Evolutionary conservation across 2,329 filamentous ascomycete species (phyloP).

Genomic region (Furcasterigmium sp.): DNA sequence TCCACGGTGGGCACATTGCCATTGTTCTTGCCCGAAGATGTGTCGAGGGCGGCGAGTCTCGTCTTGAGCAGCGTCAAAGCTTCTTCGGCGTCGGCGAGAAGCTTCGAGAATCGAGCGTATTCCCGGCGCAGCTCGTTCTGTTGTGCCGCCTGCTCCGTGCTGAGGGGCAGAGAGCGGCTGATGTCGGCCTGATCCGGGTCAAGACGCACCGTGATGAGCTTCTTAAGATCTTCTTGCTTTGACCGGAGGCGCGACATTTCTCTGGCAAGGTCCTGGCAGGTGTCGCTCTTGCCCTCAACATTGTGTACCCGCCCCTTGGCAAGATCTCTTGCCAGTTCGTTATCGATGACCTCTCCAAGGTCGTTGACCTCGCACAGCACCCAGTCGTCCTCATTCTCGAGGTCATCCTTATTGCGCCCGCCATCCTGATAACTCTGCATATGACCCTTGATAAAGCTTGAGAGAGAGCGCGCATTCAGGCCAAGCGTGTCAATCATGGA

Average conservation of each 20-base stretch:
- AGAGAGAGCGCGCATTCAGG: slow-evolving; percentile 69
- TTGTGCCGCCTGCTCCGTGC: slow-evolving; percentile 75
- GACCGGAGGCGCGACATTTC: slow-evolving; percentile 68
- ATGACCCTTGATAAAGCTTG: slow-evolving; percentile 63
- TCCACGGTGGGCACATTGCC: slow-evolving; percentile 75
- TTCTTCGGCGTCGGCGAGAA: slow-evolving; percentile 75
- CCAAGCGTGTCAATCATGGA: slow-evolving; percentile 93
- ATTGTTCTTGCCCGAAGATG: slow-evolving; percentile 36
- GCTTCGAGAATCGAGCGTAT: slow-evolving; percentile 68
- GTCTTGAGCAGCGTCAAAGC: slow-evolving; percentile 73
- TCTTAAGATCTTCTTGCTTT: slow-evolving; percentile 73
- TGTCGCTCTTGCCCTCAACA: slow-evolving; percentile 62
- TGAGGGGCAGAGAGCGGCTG: slow-evolving; percentile 67
- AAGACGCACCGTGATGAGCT: slow-evolving; percentile 63
- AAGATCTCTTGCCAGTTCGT: slow-evolving; percentile 58
- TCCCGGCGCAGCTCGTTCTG: slow-evolving; percentile 77
- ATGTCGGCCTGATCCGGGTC: slow-evolving; percentile 64
- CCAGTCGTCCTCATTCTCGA: slow-evolving; percentile 66
- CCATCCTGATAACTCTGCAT: slow-evolving; percentile 45
- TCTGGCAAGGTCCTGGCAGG: slow-evolving; percentile 61
- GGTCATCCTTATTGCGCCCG: slow-evolving; percentile 58
- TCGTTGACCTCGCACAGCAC: slow-evolving; percentile 70
- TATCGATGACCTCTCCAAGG: slow-evolving; percentile 58
- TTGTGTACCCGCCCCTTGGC: slow-evolving; percentile 64
- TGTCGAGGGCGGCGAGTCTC: slow-evolving; percentile 59